These are phyloP conservation scores for Geotrichum phurueaensis DNA, from an alignment of 1,139 yeast genomes.

Conservation along the genomic window DNA sequence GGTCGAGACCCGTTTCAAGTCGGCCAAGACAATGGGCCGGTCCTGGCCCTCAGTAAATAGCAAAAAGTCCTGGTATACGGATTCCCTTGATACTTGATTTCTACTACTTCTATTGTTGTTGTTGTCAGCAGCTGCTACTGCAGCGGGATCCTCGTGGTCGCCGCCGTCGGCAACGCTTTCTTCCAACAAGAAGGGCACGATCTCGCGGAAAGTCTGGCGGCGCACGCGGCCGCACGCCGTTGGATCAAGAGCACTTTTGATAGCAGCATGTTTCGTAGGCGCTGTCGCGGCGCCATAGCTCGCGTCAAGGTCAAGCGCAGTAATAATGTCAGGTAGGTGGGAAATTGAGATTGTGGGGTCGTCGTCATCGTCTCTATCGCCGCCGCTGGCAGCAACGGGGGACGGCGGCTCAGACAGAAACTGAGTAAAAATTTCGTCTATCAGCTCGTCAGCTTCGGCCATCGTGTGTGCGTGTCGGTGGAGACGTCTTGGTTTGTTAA, in stretches of 20 bases:
- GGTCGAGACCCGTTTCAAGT: slow-evolving; percentile 10
- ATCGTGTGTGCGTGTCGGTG: background rate
- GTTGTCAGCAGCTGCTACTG: no score
- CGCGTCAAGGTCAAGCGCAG: background rate
- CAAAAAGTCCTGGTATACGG: slow-evolving; percentile 7
- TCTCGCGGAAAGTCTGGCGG: background rate
- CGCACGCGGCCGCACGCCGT: background rate
- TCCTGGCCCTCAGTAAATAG: slow-evolving; percentile 15
- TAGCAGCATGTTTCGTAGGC: background rate
- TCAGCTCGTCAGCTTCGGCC: slow-evolving; percentile 1
- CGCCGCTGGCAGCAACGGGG: slow-evolving; percentile 31
- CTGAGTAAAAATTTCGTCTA: slow-evolving; percentile 6
- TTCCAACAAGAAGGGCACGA: slow-evolving; percentile 1
- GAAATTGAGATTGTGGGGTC: slow-evolving; percentile 1
- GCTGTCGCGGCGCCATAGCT: slow-evolving; percentile 2
- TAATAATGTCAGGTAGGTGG: slow-evolving; percentile 2
- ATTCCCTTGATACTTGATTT: background rate
- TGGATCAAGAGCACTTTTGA: slow-evolving; percentile 1
- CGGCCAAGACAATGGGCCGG: slow-evolving; percentile 10
- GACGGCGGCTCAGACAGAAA: background rate
- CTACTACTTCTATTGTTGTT: background rate
- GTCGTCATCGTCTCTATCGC: background rate
- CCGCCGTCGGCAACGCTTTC: background rate
- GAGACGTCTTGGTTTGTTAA: background rate
- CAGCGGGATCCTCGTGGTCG: background rate